phyloP scores from a whole-genome alignment of 2,329 filamentous ascomycete genomes.

The Hypoxylon sp. region DNA sequence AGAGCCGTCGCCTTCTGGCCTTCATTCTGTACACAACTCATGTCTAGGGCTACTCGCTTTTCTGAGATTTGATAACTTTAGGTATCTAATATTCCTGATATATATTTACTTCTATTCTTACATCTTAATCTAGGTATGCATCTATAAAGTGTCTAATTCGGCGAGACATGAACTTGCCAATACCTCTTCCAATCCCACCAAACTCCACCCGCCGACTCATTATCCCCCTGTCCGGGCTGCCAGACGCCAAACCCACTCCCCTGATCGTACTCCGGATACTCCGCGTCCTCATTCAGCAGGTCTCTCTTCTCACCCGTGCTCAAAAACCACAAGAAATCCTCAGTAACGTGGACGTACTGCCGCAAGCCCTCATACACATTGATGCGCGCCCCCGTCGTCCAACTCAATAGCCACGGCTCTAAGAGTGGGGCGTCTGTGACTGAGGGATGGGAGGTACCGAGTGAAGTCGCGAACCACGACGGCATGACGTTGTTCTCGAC shows the following conservation, averaged over 20 bases:
- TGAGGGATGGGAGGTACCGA: slow-evolving; percentile 71
- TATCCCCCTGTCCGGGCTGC: slow-evolving; percentile 52
- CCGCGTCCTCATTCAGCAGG: slow-evolving; percentile 63
- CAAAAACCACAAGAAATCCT: slow-evolving; percentile 68
- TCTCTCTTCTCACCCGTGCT: slow-evolving; percentile 58
- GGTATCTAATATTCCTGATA: too few relatives aligned
- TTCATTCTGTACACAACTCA: too few relatives aligned
- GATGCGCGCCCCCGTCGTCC: slow-evolving; percentile 72
- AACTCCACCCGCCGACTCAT: slow-evolving; percentile 47
- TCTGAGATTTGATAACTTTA: too few relatives aligned
- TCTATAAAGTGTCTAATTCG: slow-evolving; percentile 28
- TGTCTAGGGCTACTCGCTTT: too few relatives aligned
- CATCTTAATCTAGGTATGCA: background rate
- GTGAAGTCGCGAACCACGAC: slow-evolving; percentile 67
- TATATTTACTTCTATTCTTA: background rate
- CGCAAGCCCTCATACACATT: slow-evolving; percentile 67
- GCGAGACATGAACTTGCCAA: slow-evolving; percentile 52
- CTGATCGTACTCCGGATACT: slow-evolving; percentile 58
- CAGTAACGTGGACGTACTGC: slow-evolving; percentile 71
- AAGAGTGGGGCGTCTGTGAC: slow-evolving; percentile 76
- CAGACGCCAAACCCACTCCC: slow-evolving; percentile 52
- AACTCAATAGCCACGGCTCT: slow-evolving; percentile 70
- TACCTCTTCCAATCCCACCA: slow-evolving; percentile 59
- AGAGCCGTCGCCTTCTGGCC: too few relatives aligned
- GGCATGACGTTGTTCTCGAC: slow-evolving; percentile 62